These are phyloP conservation scores for Cyberlindnera maritima DNA, from an alignment of 805 yeast species.

Conservation along the genomic window DNA sequence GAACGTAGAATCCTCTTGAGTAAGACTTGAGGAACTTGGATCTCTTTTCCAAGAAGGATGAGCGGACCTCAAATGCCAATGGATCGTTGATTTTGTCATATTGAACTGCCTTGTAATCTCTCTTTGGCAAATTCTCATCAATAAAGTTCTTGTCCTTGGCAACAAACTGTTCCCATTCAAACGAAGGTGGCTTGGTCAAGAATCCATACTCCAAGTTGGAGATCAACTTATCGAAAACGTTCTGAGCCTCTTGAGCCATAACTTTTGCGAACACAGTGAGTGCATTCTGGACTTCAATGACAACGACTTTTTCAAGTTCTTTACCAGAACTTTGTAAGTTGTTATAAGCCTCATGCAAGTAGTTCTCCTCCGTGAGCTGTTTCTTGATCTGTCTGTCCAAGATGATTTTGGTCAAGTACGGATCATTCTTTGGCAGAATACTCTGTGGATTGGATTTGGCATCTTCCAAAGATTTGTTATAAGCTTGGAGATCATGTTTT, in stretches of 20 bases:
- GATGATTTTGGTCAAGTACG: slow-evolving; percentile 67
- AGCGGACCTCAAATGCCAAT: slow-evolving; percentile 62
- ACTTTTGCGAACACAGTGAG: slow-evolving; percentile 68
- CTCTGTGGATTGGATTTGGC: slow-evolving; percentile 47
- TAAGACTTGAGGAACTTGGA: slow-evolving; percentile 92
- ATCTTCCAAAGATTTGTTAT: slow-evolving; percentile 60
- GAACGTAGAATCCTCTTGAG: slow-evolving; percentile 84
- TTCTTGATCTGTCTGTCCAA: slow-evolving; percentile 75
- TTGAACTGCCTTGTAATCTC: slow-evolving; percentile 57
- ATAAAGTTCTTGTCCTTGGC: slow-evolving; percentile 69
- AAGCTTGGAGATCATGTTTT: slow-evolving; percentile 51
- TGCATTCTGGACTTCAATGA: slow-evolving; percentile 81
- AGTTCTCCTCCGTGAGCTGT: slow-evolving; percentile 81
- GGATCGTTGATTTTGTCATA: slow-evolving; percentile 73
- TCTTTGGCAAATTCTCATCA: slow-evolving; percentile 56
- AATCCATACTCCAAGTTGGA: slow-evolving; percentile 68
- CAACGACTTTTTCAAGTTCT: slow-evolving; percentile 85
- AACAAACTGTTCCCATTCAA: slow-evolving; percentile 88
- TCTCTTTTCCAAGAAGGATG: slow-evolving; percentile 84
- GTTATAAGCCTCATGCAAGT: slow-evolving; percentile 81
- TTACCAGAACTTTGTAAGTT: slow-evolving; percentile 86
- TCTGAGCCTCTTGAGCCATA: slow-evolving; percentile 69
- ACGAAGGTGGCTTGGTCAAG: slow-evolving; percentile 70
- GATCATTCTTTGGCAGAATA: slow-evolving; percentile 64
- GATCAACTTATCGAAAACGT: slow-evolving; percentile 62